Conservation (phyloP, 2,329 filamentous ascomycete species). For the Talaromyces islandicus region DNA sequence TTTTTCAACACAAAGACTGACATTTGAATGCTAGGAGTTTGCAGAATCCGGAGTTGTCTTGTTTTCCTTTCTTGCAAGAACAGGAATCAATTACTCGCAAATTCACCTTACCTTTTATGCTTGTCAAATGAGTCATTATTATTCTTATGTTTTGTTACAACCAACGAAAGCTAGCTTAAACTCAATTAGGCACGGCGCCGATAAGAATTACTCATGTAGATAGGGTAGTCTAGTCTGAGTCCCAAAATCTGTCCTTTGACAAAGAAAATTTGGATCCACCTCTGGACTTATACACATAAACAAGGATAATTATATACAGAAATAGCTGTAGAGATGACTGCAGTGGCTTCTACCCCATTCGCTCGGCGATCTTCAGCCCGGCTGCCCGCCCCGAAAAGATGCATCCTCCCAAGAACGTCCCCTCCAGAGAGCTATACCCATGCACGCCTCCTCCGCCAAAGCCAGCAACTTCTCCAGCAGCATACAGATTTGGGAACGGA, state of each 20-base stretch:
- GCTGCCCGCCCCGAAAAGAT: constrained; percentile 57
- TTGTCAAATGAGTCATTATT: neutral
- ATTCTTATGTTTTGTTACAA: neutral
- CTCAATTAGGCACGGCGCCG: too few species aligned
- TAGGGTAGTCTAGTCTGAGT: too few species aligned
- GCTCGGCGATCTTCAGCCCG: constrained; percentile 43
- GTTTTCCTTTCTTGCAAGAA: neutral
- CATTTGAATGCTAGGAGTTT: too few species aligned
- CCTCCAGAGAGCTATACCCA: constrained; percentile 57
- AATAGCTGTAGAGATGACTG: neutral
- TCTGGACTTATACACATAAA: neutral
- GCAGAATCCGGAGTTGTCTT: too few species aligned
- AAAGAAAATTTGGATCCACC: too few species aligned
- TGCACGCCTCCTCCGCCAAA: constrained; percentile 60
- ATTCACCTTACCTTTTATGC: neutral
- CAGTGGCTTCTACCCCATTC: neutral
- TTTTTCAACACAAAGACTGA: too few species aligned
- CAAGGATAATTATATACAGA: neutral
- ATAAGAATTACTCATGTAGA: neutral
- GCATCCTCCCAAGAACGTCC: constrained; percentile 57
- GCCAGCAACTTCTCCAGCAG: constrained; percentile 55
- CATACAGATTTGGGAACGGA: constrained; percentile 51
- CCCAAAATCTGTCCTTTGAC: neutral
- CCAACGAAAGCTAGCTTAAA: too few species aligned
- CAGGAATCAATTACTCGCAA: neutral